phyloP scores from a whole-genome alignment of 148 eudicot species.

The Dianthus caryophyllus region DNA sequence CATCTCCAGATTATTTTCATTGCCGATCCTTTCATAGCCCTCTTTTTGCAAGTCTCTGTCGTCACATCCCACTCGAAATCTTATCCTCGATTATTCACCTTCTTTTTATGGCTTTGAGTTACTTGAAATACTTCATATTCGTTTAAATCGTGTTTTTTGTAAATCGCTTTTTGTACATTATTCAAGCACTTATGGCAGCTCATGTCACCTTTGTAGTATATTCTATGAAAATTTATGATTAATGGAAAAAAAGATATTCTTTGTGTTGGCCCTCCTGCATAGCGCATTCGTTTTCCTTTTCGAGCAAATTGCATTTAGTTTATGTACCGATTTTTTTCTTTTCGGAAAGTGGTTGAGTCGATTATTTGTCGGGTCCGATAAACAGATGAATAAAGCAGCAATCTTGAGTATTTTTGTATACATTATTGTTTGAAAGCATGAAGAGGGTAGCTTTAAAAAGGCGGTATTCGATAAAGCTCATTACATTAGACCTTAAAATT shows the following conservation, averaged over 20 bases:
- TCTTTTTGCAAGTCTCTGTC: conserved; percentile 9
- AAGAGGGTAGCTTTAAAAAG: conserved; percentile 10
- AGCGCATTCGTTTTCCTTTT: background rate
- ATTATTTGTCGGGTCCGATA: conserved; percentile 3
- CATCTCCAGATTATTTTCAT: conserved; percentile 14
- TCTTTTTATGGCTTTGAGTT: conserved; percentile 1
- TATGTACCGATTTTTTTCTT: background rate
- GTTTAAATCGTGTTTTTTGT: conserved; percentile 14
- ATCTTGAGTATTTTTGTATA: conserved; percentile 13
- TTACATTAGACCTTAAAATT: background rate
- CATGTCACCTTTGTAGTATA: conserved; percentile 11
- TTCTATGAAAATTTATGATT: conserved; percentile 19
- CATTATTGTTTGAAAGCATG: background rate
- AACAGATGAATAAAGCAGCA: conserved; percentile 7
- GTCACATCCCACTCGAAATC: background rate
- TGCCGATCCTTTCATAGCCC: conserved; percentile 10
- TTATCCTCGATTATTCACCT: background rate
- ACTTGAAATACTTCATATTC: conserved; percentile 15
- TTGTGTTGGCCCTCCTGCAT: background rate
- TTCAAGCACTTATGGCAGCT: conserved; percentile 16
- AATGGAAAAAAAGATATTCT: background rate
- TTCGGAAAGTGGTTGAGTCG: conserved; percentile 3
- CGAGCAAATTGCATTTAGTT: background rate
- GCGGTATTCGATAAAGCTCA: conserved; percentile 5
- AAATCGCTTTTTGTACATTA: conserved; percentile 16